Conservation (phyloP, 73 alveolate species). For the Blepharisma stoltei region DNA sequence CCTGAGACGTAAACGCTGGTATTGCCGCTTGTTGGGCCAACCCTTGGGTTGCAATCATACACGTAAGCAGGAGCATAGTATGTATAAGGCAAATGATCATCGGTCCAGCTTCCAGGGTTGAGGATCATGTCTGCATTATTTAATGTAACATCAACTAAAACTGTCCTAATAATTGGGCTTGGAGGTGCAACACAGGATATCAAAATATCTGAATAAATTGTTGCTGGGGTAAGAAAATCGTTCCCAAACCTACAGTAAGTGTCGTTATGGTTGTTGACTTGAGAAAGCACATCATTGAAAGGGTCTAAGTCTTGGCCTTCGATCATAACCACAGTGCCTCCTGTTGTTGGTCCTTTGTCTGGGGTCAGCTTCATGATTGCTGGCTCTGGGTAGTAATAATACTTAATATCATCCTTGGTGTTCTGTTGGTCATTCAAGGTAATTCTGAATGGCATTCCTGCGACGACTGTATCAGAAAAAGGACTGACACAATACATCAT, state of each 20-base stretch:
- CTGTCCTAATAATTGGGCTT: conserved; percentile 64
- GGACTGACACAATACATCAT: conserved; percentile 80
- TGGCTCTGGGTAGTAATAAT: conserved; percentile 82
- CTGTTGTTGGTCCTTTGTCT: conserved; percentile 87
- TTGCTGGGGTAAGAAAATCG: conserved; percentile 68
- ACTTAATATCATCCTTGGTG: conserved; percentile 69
- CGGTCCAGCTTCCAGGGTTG: conserved; percentile 75
- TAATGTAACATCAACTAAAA: conserved; percentile 74
- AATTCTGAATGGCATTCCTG: conserved; percentile 76
- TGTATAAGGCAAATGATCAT: conserved; percentile 71
- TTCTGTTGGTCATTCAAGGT: conserved; percentile 84
- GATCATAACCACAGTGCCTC: conserved; percentile 72
- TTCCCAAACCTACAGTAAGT: conserved; percentile 78
- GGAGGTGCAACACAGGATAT: conserved; percentile 85
- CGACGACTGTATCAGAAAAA: conserved; percentile 77
- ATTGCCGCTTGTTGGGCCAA: conserved; percentile 87
- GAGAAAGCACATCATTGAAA: conserved; percentile 60
- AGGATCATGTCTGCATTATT: conserved; percentile 42
- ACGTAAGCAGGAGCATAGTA: conserved; percentile 87
- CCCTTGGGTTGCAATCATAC: conserved; percentile 73
- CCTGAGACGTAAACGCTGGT: conserved; percentile 76
- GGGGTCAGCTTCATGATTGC: conserved; percentile 73
- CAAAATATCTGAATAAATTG: conserved; percentile 69
- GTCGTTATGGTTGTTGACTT: conserved; percentile 60
- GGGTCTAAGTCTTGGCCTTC: conserved; percentile 88